Evolutionary conservation across 768 basidiomycete genomes (phyloP), one percentile per base, ranked within the genome.

Genomic region (Russula sp.): DNA sequence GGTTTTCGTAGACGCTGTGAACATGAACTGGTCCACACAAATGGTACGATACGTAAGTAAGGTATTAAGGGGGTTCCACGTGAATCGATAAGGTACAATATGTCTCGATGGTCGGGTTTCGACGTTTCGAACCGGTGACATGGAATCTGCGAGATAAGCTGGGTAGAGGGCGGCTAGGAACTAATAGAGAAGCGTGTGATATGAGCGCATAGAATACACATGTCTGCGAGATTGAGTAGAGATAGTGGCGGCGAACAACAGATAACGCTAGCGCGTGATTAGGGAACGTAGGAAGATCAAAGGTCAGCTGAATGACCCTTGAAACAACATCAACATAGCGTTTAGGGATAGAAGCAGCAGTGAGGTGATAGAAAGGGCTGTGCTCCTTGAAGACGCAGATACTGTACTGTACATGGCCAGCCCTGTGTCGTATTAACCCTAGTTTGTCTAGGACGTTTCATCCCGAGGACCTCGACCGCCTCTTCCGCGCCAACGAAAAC

Each of bases 391-490:
- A 20, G 20, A 47, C n/a, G 47, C 40, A 40, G 11, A 11, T 14
- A 14, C 13, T 11, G 27, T 27, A 27, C 27, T 27, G 27, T 27
- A 44, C 6, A 18, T 13, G 22, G 11, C 8, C 20, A 9, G 4
- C 22, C 16, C 18, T 48, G 22, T 10, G 45, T 11, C 11, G 11
- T 40, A 27, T 1, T 42, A 18, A 44, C 44, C 49, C 54, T 40
- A 13, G 37, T 50, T 50, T 20, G 14, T 57, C 56, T 27, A 39
- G n/a, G 42, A 20, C 8, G 8, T 13, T 52, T 45, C 35, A 10
- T 34, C 44, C 9, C 57, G 45, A 53, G 57, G 62, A 16, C 35
- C 52, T 27, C 51, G 45, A 54, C 52, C 31, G 4, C 52, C 52
- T 48, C 35, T 47, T 58, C 62, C 45, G 31, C 27, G 27, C 57